These are phyloP conservation scores for Lactarius trivialis DNA, from an alignment of 768 basidiomycete species.

Conservation along the genomic window DNA sequence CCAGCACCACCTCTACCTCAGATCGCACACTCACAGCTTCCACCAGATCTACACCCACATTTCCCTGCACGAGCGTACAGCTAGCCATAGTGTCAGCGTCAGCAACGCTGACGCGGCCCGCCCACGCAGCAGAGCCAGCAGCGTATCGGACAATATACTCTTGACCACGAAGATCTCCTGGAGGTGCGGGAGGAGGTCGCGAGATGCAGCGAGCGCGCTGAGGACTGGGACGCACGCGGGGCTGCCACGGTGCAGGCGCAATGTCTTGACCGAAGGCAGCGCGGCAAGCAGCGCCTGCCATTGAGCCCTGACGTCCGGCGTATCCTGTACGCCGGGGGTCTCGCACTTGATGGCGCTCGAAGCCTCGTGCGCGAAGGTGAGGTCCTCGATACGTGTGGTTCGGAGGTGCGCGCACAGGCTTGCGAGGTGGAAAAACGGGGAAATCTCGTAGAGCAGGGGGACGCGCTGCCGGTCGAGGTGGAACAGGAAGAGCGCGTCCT, in stretches of 20 bases:
- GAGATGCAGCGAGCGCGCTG: not conserved
- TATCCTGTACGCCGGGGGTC: too few species aligned
- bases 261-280: not conserved
- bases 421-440: not conserved
- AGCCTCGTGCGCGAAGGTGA: not conserved
- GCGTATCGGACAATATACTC: not conserved
- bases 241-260: not conserved
- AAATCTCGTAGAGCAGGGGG: not conserved
- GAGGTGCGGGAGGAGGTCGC: not conserved
- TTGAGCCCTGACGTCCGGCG: not conserved
- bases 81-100: not conserved
- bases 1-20: constrained; percentile 4
- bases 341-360: not conserved
- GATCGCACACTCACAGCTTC: not conserved
- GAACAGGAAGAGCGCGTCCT: constrained; percentile 8
- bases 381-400: not conserved
- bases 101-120: not conserved
- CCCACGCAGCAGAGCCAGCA: too few species aligned
- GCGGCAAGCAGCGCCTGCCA: not conserved
- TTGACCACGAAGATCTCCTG: not conserved
- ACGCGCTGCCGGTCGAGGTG: not conserved
- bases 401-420: not conserved
- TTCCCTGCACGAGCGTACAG: not conserved
- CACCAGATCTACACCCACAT: constrained; percentile 1
- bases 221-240: not conserved